Conservation (phyloP, 106 monocot genomes). For the Dendrobium nobile region DNA sequence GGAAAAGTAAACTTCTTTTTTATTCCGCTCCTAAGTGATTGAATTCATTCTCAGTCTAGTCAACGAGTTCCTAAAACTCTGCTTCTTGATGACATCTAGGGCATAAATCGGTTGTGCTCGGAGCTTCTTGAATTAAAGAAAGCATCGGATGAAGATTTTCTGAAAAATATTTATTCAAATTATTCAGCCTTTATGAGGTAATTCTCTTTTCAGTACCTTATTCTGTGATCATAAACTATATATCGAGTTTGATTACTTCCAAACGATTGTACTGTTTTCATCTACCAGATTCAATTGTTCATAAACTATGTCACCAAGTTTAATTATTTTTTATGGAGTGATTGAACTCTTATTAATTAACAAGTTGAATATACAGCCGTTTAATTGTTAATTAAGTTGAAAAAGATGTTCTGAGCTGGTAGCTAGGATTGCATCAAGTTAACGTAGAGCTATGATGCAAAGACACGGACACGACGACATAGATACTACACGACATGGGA, state of each 20-base stretch:
- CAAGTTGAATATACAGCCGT: neutral
- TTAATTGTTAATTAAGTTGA: neutral
- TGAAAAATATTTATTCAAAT: slow-evolving; percentile 25
- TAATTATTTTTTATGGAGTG: neutral
- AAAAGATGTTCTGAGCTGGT: neutral
- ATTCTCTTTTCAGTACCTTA: neutral
- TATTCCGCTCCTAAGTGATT: neutral
- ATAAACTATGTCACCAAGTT: neutral
- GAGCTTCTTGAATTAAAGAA: slow-evolving; percentile 51
- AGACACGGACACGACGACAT: no score
- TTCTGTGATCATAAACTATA: neutral
- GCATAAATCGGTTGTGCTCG: slow-evolving; percentile 40
- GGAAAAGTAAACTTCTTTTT: slow-evolving; percentile 17
- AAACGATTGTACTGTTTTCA: neutral
- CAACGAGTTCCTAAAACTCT: neutral
- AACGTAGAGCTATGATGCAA: neutral
- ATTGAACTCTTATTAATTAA: neutral
- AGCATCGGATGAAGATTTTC: slow-evolving; percentile 34
- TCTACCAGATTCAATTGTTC: slow-evolving; percentile 1
- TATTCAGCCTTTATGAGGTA: slow-evolving; percentile 34
- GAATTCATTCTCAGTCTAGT: neutral
- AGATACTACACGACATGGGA: no score
- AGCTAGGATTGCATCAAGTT: neutral
- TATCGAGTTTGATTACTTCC: neutral
- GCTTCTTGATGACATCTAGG: slow-evolving; percentile 13